These are phyloP conservation scores for Hemileccinum hortonii DNA, from an alignment of 1,284 basidiomycete species.

Conservation along the genomic window DNA sequence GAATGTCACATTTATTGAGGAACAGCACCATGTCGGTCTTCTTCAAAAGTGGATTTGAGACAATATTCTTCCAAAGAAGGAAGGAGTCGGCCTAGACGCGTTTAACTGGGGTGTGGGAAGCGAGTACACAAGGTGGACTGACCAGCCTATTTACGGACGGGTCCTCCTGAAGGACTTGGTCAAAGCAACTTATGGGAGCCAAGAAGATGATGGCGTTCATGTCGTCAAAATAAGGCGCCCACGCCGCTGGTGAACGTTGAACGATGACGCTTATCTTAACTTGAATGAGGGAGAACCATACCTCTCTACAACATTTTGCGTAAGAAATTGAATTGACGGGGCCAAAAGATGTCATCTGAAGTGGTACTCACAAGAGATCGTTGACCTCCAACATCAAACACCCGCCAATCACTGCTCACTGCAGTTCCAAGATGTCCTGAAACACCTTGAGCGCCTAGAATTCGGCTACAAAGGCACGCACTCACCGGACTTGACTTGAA, in stretches of 20 bases:
- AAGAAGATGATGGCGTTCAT: constrained; percentile 67
- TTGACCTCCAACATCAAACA: constrained; percentile 39
- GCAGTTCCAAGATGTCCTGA: constrained; percentile 30
- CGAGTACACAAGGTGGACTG: constrained; percentile 3
- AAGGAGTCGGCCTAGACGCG: constrained; percentile 49
- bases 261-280: constrained; percentile 2
- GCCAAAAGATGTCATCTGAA: not conserved
- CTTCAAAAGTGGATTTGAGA: constrained; percentile 54
- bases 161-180: constrained; percentile 63
- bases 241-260: constrained; percentile 27
- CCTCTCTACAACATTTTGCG: constrained; percentile 21
- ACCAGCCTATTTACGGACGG: constrained; percentile 59
- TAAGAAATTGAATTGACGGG: not conserved
- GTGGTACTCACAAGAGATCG: constrained; percentile 32
- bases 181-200: constrained; percentile 61
- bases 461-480: not conserved
- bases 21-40: constrained; percentile 60
- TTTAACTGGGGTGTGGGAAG: not conserved
- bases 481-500: constrained; percentile 35
- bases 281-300: constrained; percentile 9
- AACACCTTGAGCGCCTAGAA: constrained; percentile 3
- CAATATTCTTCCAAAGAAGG: constrained; percentile 60
- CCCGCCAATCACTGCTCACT: constrained; percentile 37
- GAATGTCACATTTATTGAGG: constrained; percentile 63
- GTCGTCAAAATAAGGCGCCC: constrained; percentile 48